Evolutionary conservation across 2,329 filamentous ascomycete genomes (phyloP).

Genomic region (Exserohilum turcica): DNA sequence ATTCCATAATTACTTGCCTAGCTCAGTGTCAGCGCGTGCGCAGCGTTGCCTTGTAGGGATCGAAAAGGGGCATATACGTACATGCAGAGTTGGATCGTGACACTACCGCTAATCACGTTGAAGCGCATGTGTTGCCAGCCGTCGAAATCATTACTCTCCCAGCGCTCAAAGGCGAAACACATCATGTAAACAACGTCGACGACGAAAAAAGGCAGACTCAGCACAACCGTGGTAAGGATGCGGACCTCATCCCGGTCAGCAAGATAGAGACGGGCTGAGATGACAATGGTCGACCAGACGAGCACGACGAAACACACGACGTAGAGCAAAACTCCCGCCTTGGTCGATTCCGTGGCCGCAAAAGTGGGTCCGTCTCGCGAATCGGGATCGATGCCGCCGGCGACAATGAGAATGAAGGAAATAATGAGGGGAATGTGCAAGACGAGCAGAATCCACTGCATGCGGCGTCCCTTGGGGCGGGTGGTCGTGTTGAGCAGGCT

Average conservation of each 20-base stretch:
- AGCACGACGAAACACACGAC: conserved; percentile 41
- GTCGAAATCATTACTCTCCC: conserved; percentile 12
- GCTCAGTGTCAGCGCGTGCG: not conserved
- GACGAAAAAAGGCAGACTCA: conserved; percentile 45
- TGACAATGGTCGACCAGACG: conserved; percentile 44
- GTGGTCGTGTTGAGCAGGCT: conserved; percentile 43
- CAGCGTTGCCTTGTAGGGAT: not conserved
- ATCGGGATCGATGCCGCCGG: conserved; percentile 44
- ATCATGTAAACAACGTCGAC: conserved; percentile 48
- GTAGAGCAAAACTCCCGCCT: conserved; percentile 44
- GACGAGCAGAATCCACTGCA: conserved; percentile 46
- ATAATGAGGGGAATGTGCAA: conserved; percentile 41
- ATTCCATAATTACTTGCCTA: conserved; percentile 47
- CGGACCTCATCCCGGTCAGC: conserved; percentile 41
- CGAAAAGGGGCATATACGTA: conserved; percentile 21
- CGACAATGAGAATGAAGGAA: conserved; percentile 44
- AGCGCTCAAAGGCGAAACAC: conserved; percentile 44
- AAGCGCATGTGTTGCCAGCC: conserved; percentile 29
- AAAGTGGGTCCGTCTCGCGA: conserved; percentile 39
- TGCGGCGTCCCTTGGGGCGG: conserved; percentile 42
- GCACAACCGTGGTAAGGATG: conserved; percentile 43
- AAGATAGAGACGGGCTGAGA: conserved; percentile 42
- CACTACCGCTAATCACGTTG: conserved; percentile 45
- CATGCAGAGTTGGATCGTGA: conserved; percentile 45
- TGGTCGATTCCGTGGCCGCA: conserved; percentile 42